Evolutionary conservation across 495 filamentous ascomycete species (phyloP), one percentile per base, ranked within the genome.

Genomic region (Penicillium subrubescens): DNA sequence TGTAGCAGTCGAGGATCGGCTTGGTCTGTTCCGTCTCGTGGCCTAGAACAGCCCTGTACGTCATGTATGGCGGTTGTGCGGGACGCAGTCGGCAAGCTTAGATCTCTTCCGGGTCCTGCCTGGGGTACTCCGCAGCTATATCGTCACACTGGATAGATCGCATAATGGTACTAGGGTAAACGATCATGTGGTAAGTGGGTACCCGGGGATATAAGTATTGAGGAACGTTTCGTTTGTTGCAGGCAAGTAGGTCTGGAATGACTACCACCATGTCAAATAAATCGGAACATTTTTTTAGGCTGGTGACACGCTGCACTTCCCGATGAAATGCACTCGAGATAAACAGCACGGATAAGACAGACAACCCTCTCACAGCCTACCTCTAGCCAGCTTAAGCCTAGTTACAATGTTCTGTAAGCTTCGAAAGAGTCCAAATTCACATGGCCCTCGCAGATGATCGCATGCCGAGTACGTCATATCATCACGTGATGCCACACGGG

Each of bases 401-500:
- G 48, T 25, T 21, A 27, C 48, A 14, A 25, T 27, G 23, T 29
- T 31, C 48, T 29, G 2, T 52, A 52, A 52, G 27, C 48, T 52
- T 43, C 10, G 2, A 48, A 2, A 12, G 21, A 48, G n/a, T 48
- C 12, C 44, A 48, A 23, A 48, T 44, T 59, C 59, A 64, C 61
- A 59, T 62, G 58, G 57, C 12, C 17, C 31, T 53, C 44, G 57
- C 57, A 62, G 44, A 46, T 62, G 64, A 59, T 44, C 27, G 44
- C 1, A 34, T 35, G 33, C 62, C 54, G 64, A 62, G 57, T 67
- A 74, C 69, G 71, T 70, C 71, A 73, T 73, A 62, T 2, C 10
- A 51, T 70, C 71, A 74, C 70, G 71, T 74, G 71, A 70, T 12
- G 3, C n/a, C 60, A 60, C 71, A 73, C 67, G 68, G 63, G 33